Evolutionary conservation across 768 basidiomycete species (phyloP).

Genomic region (Serendipita sp.): DNA sequence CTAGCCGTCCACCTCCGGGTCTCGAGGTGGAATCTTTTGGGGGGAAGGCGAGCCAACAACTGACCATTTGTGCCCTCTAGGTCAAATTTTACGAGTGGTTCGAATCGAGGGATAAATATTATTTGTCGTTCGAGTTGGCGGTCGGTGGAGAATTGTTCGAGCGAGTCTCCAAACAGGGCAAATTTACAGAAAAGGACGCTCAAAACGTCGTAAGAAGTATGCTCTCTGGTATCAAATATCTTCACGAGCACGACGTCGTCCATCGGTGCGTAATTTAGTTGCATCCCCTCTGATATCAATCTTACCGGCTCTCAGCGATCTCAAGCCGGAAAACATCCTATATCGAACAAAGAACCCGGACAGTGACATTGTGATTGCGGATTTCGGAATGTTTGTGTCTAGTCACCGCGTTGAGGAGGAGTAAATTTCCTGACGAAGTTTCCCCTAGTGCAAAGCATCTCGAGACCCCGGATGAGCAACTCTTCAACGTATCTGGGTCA

Average conservation of each 20-base stretch:
- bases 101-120: constrained; percentile 86
- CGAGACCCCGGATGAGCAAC: constrained; percentile 50
- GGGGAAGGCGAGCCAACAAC: too few species aligned
- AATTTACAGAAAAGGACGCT: constrained; percentile 88
- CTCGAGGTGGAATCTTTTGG: background rate
- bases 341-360: constrained; percentile 62
- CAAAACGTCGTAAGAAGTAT: constrained; percentile 65
- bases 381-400: constrained; percentile 73
- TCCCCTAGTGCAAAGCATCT: constrained; percentile 61
- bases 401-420: background rate
- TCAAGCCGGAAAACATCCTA: constrained; percentile 88
- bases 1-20: background rate
- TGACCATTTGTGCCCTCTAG: constrained; percentile 26
- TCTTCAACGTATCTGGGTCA: constrained; percentile 60
- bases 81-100: constrained; percentile 97
- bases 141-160: constrained; percentile 91
- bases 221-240: constrained; percentile 71
- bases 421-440: background rate
- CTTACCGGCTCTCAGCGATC: background rate
- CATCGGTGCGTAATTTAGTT: constrained; percentile 37
- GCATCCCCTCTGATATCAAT: background rate
- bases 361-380: constrained; percentile 87
- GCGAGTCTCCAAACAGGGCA: constrained; percentile 67
- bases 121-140: constrained; percentile 89
- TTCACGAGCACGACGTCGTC: constrained; percentile 86